Conservation (phyloP, 2,329 filamentous ascomycete genomes). For the Aspergillus sp. region DNA sequence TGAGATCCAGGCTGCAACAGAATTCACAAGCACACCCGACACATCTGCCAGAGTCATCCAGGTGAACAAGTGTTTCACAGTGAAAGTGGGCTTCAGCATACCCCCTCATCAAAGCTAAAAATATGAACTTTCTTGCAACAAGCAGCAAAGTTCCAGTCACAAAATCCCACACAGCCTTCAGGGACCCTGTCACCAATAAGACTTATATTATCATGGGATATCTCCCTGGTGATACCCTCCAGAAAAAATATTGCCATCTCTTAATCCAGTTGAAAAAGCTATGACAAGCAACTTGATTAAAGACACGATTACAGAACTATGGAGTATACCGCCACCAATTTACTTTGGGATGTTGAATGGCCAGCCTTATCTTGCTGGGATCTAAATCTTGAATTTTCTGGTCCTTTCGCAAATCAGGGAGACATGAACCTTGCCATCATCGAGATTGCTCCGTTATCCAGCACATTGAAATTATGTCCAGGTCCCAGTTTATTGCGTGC, state of each 20-base stretch:
- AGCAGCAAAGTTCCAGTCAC: constrained; percentile 12
- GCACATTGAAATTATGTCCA: too few species aligned
- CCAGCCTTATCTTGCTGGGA: constrained; percentile 9
- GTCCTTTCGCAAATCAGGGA: constrained; percentile 7
- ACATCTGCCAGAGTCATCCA: constrained; percentile 10
- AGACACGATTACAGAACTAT: constrained; percentile 5
- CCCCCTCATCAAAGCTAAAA: constrained; percentile 11
- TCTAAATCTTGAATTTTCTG: constrained; percentile 7
- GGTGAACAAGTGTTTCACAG: constrained; percentile 10
- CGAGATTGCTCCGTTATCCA: background rate
- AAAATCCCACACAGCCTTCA: constrained; percentile 8
- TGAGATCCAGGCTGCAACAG: constrained; percentile 12
- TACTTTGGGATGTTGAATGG: constrained; percentile 11
- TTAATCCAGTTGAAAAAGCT: constrained; percentile 7
- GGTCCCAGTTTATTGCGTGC: too few species aligned
- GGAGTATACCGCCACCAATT: constrained; percentile 7
- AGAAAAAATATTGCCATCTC: constrained; percentile 4
- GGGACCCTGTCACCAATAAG: constrained; percentile 10
- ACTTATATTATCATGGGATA: constrained; percentile 13
- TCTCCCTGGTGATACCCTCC: constrained; percentile 6
- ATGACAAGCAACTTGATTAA: constrained; percentile 5
- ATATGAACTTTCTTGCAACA: constrained; percentile 12
- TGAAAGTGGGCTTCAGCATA: constrained; percentile 10
- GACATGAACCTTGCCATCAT: constrained; percentile 10
- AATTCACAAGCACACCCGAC: constrained; percentile 9